Base-by-base conservation (phyloP, 2,329 filamentous ascomycete genomes). In the Remersonia thermophila region DNA sequence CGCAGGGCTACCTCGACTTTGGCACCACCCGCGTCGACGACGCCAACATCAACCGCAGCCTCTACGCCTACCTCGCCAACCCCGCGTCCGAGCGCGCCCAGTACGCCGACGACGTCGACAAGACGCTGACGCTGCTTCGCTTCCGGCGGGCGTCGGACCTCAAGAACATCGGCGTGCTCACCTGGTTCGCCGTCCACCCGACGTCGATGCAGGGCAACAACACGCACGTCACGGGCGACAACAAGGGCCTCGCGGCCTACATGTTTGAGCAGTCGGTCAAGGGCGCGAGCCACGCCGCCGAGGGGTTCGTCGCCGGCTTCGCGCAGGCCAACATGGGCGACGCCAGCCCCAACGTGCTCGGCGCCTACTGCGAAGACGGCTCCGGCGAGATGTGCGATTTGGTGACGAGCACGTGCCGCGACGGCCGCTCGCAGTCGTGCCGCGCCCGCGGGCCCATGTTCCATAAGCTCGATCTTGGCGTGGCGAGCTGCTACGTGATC, bases 201-300 rank as follows among this genome's bases (percentile, higher is more conserved):
- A 95, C 87, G 0, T 93, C 84, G 2, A 77, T 94, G 66, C 74
- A 85, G 35, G 81, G 82, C 34, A 94, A 94, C 61, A 93, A 93
- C 59, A 93, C 85, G 0, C 67, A 93, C 6, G 76, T 93, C 32
- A 79, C 83, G 3, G 87, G 84, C 18, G 87, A 95, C 56, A 95
- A 95, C 65, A 94, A 95, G 61, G 87, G 87, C 4, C 80, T 94
- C 4, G 86, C 87, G 0, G 83, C 85, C 3, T 75, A 80, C 48
- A 65, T 93, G 5, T 82, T 94, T 44, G 87, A 95, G 55, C 73
- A 83, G 48, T 72, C 72, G 29, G 70, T 82, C 38, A 58, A 61
- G 28, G 62, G 61, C 4, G 63, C 69, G 18, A 51, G 59, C 3
- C 63, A 62, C 9, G 77, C 73, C 30, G 67, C 73, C 0, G 64